Conservation (phyloP, 768 basidiomycete genomes). For the Exsudoporus frostii region DNA sequence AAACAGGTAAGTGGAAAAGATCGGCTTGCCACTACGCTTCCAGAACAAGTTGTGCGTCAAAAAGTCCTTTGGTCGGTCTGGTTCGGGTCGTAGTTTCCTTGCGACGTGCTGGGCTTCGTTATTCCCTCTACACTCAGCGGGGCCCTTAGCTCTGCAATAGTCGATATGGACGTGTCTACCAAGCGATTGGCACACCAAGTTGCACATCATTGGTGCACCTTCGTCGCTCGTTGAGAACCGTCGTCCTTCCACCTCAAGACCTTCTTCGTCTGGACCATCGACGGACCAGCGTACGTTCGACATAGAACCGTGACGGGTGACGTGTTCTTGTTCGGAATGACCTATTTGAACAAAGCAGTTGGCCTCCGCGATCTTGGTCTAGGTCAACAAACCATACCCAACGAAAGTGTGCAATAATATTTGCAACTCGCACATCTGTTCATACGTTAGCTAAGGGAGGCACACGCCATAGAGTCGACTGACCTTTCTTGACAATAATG, state of each 20-base stretch:
- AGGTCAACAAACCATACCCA: conserved; percentile 34
- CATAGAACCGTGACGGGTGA: conserved; percentile 62
- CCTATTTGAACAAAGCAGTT: conserved; percentile 31
- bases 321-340: conserved; percentile 55
- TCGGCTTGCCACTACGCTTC: conserved; percentile 48
- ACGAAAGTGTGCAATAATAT: conserved; percentile 54
- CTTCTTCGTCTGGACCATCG: conserved; percentile 46
- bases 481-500: conserved; percentile 54
- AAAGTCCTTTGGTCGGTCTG: conserved; percentile 49
- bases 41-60: conserved; percentile 54
- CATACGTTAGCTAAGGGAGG: neutral
- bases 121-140: conserved; percentile 35
- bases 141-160: conserved; percentile 44
- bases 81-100: conserved; percentile 41
- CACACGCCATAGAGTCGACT: neutral
- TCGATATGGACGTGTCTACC: conserved; percentile 56
- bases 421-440: conserved; percentile 51
- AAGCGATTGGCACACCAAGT: conserved; percentile 46
- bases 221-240: conserved; percentile 51
- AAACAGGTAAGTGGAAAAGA: neutral
- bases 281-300: conserved; percentile 52
- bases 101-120: conserved; percentile 45
- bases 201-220: conserved; percentile 64
- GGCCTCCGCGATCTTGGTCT: neutral
- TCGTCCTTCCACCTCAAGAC: conserved; percentile 49